A percentile compares a stretch with the other conserved stretches of the same genome.
These are phyloP conservation scores for Mrakia blollopis DNA, from an alignment of 768 basidiomycete species.

Conservation along the genomic window DNA sequence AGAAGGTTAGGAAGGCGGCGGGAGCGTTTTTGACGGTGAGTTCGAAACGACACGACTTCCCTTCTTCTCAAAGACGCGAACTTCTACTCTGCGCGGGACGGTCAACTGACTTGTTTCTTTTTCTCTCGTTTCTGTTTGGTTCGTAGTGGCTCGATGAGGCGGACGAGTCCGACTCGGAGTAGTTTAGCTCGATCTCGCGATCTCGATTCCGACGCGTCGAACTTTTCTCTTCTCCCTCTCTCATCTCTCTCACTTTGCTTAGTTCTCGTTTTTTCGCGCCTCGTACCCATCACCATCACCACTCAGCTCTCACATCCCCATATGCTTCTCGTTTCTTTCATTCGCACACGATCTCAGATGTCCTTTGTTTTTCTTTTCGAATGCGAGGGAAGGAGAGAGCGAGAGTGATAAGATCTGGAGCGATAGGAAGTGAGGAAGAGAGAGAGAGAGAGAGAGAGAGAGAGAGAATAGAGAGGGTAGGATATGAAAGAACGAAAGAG, in stretches of 20 bases:
- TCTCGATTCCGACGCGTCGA: neutral
- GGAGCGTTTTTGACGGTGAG: slow-evolving; percentile 88
- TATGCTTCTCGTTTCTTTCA: neutral
- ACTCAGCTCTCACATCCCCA: neutral
- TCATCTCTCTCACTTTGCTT: too few species aligned
- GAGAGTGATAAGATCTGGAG: too few species aligned
- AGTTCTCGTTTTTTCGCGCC: neutral
- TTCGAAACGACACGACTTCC: too few species aligned
- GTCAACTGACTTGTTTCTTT: neutral
- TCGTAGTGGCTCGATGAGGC: slow-evolving; percentile 30
- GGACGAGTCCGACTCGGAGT: slow-evolving; percentile 18
- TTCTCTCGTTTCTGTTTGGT: neutral
- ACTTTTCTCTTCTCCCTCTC: neutral
- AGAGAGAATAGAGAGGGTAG: too few species aligned
- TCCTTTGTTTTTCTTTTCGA: too few species aligned
- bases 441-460: too few species aligned
- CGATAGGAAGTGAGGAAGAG: too few species aligned
- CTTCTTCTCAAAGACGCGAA: too few species aligned
- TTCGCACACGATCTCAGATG: neutral
- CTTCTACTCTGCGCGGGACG: neutral
- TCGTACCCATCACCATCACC: neutral
- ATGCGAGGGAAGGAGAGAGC: too few species aligned
- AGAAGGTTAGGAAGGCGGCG: slow-evolving; percentile 85
- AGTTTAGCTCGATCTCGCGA: neutral
- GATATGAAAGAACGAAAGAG: too few species aligned